A percentile compares a stretch with the other conserved stretches of the same genome.
These are phyloP conservation scores for Ceratocystis alfenasii DNA, from an alignment of 2,329 filamentous ascomycete species.

Conservation along the genomic window DNA sequence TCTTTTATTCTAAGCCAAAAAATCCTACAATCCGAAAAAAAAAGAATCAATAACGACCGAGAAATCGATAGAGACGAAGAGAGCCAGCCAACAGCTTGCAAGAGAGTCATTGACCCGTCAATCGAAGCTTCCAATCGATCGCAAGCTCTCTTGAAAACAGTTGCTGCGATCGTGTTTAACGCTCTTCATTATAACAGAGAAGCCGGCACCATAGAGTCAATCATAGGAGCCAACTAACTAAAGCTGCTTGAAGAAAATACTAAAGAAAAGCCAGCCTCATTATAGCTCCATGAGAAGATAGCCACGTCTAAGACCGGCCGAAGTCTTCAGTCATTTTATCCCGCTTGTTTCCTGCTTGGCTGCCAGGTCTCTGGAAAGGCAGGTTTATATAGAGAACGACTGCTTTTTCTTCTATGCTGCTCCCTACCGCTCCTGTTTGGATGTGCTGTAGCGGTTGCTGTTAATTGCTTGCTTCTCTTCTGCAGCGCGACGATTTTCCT, in stretches of 20 bases:
- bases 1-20: conserved; percentile 7
- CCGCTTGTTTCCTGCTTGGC: background rate
- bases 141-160: background rate
- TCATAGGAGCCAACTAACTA: no score
- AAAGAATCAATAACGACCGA: background rate
- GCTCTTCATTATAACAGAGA: no score
- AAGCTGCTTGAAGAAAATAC: no score
- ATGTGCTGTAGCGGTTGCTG: conserved; percentile 5
- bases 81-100: background rate
- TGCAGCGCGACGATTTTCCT: background rate
- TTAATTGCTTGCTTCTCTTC: background rate
- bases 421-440: background rate
- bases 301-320: background rate
- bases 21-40: conserved; percentile 2
- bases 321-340: background rate
- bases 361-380: background rate
- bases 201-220: no score
- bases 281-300: background rate
- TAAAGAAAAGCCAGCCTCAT: background rate
- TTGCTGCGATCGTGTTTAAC: no score
- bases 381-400: no score
- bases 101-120: background rate
- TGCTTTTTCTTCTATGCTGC: background rate
- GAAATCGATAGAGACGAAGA: background rate
- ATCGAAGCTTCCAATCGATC: background rate